Percentiles rank a stretch among this genome's conserved stretches.
phyloP scores from a whole-genome alignment of 352 stramenopile genomes.

The Phytophthora hybrid region DNA sequence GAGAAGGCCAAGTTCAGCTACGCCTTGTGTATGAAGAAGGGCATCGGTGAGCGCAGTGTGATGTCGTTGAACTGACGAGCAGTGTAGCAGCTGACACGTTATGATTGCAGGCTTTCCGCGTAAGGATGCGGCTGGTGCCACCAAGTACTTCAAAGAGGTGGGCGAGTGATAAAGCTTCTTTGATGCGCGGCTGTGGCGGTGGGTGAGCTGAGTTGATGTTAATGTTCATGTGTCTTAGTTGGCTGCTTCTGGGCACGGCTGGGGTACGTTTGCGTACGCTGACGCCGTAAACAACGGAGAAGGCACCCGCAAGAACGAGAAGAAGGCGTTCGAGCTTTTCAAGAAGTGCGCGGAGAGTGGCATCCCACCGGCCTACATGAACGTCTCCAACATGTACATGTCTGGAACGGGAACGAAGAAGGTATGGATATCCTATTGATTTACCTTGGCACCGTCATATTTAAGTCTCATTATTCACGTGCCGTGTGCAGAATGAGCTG shows the following conservation, averaged over 20 bases:
- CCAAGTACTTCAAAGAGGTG: conserved; percentile 83
- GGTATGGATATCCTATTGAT: conserved; percentile 32
- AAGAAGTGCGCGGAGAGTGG: conserved; percentile 66
- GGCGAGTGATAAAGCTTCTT: not conserved
- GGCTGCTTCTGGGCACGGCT: conserved; percentile 64
- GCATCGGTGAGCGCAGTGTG: conserved; percentile 50
- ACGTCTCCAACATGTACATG: conserved; percentile 87
- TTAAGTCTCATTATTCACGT: not conserved
- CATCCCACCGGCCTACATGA: conserved; percentile 80
- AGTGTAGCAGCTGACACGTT: conserved; percentile 1
- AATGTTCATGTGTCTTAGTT: conserved; percentile 44
- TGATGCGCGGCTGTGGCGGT: not conserved
- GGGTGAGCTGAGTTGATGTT: not conserved
- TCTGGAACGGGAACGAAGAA: conserved; percentile 75
- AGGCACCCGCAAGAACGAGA: conserved; percentile 73
- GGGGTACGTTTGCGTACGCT: conserved; percentile 85
- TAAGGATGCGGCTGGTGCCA: conserved; percentile 59
- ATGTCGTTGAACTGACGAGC: not conserved
- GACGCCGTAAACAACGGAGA: conserved; percentile 81
- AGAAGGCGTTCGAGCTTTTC: conserved; percentile 85
- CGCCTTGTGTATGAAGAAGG: conserved; percentile 83
- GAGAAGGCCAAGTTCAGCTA: conserved; percentile 89
- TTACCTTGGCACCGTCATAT: not conserved
- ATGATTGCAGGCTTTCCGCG: conserved; percentile 54
- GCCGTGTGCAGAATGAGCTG: conserved; percentile 57